These are phyloP conservation scores for Pseudogymnoascus sp. DNA, from an alignment of 2,329 filamentous ascomycete genomes.

Conservation along the genomic window DNA sequence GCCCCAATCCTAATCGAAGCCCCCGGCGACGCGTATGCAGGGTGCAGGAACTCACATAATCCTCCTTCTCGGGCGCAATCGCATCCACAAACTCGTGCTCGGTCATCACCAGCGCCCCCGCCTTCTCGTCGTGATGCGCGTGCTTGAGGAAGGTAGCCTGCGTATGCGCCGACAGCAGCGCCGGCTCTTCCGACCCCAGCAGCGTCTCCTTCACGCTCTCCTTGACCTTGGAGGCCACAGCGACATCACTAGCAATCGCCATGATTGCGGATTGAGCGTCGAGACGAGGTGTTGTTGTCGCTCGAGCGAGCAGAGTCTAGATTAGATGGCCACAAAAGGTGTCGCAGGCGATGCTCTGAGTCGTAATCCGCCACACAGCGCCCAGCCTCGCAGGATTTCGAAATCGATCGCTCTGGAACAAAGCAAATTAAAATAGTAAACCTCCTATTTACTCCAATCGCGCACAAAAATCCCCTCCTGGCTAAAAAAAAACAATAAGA, in stretches of 20 bases:
- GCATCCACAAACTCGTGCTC: constrained; percentile 85
- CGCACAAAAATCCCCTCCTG: not conserved
- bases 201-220: constrained; percentile 73
- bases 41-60: constrained; percentile 63
- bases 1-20: not conserved
- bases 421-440: not conserved
- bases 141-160: constrained; percentile 68
- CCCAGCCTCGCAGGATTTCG: not conserved
- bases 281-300: not conserved
- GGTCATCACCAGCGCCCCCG: constrained; percentile 71
- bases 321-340: not conserved
- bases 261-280: constrained; percentile 16
- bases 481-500: not conserved
- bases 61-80: constrained; percentile 75
- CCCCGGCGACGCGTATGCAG: constrained; percentile 7
- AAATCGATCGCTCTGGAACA: not conserved
- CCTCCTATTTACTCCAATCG: not conserved
- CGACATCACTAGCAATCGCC: constrained; percentile 14
- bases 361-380: not conserved
- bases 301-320: not conserved
- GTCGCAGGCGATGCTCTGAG: not conserved
- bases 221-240: constrained; percentile 23
- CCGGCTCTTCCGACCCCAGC: constrained; percentile 50
- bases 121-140: constrained; percentile 64
- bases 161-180: constrained; percentile 63